Percentiles rank a stretch among this genome's conserved stretches.
phyloP scores from a whole-genome alignment of 31 red algal species.

The Odonthalia washingtoniensis region DNA sequence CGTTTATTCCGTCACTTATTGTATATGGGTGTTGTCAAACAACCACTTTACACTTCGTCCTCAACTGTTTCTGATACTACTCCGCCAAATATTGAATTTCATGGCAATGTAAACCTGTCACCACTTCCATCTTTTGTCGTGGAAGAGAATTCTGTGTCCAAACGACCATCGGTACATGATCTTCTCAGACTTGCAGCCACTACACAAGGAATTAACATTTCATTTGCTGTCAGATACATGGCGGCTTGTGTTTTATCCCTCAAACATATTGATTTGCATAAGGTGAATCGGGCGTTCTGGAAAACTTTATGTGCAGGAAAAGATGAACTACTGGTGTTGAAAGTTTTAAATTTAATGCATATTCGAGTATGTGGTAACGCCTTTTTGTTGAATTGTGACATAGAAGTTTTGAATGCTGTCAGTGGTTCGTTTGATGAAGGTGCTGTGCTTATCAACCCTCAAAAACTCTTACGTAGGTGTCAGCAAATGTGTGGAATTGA shows the following conservation, averaged over 20 bases:
- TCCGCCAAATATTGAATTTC: too few relatives aligned
- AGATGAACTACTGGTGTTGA: background rate
- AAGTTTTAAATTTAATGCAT: constrained; percentile 34
- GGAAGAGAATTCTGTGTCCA: background rate
- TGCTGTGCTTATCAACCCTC: background rate
- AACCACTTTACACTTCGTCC: too few relatives aligned
- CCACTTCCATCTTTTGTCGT: too few relatives aligned
- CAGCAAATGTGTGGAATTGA: background rate
- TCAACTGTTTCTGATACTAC: background rate
- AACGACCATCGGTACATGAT: background rate
- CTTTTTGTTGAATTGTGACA: background rate
- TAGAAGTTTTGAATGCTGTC: constrained; percentile 4
- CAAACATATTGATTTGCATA: background rate
- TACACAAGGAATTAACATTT: background rate
- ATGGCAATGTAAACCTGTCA: too few relatives aligned
- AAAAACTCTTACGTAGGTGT: background rate
- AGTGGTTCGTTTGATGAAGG: background rate
- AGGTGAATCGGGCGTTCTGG: constrained; percentile 2
- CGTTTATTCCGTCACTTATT: constrained; percentile 15
- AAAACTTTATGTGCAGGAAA: background rate
- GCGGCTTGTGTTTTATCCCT: background rate
- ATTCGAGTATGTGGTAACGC: background rate
- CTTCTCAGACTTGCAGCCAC: background rate
- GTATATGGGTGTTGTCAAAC: background rate
- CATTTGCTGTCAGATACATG: constrained; percentile 37